These are phyloP conservation scores for Austroboletus niveus DNA, from an alignment of 1,284 basidiomycete species.

Conservation along the genomic window DNA sequence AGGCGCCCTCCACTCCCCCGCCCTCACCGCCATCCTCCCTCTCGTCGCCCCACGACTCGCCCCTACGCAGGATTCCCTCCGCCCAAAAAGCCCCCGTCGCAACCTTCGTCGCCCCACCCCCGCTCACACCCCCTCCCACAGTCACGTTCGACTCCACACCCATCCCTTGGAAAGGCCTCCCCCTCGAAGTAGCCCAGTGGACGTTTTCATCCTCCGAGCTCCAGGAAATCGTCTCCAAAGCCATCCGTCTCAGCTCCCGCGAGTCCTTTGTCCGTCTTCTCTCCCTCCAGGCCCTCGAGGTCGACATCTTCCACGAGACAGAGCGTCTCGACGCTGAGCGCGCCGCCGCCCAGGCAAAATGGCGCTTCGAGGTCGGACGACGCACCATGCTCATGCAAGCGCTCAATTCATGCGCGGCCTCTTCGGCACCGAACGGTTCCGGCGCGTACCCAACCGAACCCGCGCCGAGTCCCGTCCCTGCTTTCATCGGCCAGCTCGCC, in stretches of 20 bases:
- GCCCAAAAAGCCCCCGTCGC: slow-evolving; percentile 2
- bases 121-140: slow-evolving; percentile 45
- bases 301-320: slow-evolving; percentile 54
- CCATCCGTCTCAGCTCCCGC: slow-evolving; percentile 66
- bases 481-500: slow-evolving; percentile 56
- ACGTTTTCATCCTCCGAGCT: slow-evolving; percentile 67
- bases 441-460: neutral
- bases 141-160: slow-evolving; percentile 55
- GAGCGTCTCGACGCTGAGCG: slow-evolving; percentile 54
- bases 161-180: slow-evolving; percentile 62
- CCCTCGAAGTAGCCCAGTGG: slow-evolving; percentile 74
- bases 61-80: neutral
- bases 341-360: slow-evolving; percentile 55
- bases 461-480: slow-evolving; percentile 22
- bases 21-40: neutral
- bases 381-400: slow-evolving; percentile 71
- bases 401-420: slow-evolving; percentile 42
- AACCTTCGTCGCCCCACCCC: slow-evolving; percentile 28
- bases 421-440: slow-evolving; percentile 5
- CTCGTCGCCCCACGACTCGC: neutral
- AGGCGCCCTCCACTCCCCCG: slow-evolving; percentile 1
- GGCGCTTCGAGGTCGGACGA: slow-evolving; percentile 66
- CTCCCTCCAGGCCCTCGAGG: slow-evolving; percentile 57
- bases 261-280: slow-evolving; percentile 73
- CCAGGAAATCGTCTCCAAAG: slow-evolving; percentile 69